Conservation (phyloP, 2,329 filamentous ascomycete genomes). For the Diaporthe helianthi region DNA sequence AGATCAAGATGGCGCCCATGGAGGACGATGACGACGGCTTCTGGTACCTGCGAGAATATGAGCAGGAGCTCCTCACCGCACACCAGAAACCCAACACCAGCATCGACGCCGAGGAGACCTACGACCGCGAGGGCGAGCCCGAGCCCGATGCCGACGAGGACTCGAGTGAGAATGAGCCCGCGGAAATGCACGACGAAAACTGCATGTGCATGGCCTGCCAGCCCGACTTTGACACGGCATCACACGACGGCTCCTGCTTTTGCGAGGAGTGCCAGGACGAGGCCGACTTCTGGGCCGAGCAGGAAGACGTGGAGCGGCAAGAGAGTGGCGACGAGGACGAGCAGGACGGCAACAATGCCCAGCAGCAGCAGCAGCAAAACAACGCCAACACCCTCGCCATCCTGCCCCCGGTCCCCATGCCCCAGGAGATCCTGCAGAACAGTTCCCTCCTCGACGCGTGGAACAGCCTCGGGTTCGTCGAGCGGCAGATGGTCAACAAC, state of each 20-base stretch:
- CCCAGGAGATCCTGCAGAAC: slow-evolving; percentile 16
- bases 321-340: background rate
- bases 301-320: background rate
- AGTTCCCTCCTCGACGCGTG: slow-evolving; percentile 8
- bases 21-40: slow-evolving; percentile 31
- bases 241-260: background rate
- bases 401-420: background rate
- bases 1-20: slow-evolving; percentile 35
- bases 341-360: background rate
- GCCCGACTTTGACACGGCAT: background rate
- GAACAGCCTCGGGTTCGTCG: slow-evolving; percentile 7
- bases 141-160: background rate
- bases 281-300: background rate
- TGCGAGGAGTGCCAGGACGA: background rate
- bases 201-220: background rate
- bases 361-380: background rate
- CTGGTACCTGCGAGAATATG: slow-evolving; percentile 16
- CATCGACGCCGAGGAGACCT: background rate
- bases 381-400: background rate
- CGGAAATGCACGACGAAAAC: background rate
- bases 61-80: background rate
- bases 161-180: too few species aligned
- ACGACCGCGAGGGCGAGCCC: background rate
- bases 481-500: slow-evolving; percentile 10
- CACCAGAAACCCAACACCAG: background rate